Conservation (phyloP, 371 early-diverging fungal species). For the Apophysomyces sp. region DNA sequence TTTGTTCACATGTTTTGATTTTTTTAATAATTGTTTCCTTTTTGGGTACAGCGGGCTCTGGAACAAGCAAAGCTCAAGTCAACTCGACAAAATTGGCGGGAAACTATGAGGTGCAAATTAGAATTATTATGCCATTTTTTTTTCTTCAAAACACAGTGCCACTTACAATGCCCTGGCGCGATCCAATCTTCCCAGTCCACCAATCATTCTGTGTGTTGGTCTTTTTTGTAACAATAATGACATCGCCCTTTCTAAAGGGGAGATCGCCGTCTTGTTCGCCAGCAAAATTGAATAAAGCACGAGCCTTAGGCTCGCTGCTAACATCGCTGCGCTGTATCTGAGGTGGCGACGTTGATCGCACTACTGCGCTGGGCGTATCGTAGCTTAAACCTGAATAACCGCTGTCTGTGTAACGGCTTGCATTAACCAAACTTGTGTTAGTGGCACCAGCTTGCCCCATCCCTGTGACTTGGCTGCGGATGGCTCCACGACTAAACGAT, state of each 20-base stretch:
- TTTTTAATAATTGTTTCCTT: too few relatives aligned
- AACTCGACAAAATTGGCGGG: constrained; percentile 75
- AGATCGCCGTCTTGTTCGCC: constrained; percentile 79
- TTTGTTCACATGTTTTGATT: too few relatives aligned
- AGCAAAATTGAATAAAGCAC: constrained; percentile 75
- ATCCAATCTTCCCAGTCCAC: constrained; percentile 78
- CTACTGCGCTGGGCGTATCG: constrained; percentile 6
- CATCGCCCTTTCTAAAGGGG: constrained; percentile 75
- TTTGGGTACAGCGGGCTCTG: neutral
- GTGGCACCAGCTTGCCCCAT: neutral
- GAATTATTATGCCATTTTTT: neutral
- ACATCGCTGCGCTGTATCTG: neutral
- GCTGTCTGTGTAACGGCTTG: neutral
- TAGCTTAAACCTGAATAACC: neutral
- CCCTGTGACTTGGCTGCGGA: constrained; percentile 22
- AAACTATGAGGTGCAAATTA: constrained; percentile 39
- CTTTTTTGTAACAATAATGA: constrained; percentile 66
- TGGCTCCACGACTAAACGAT: constrained; percentile 29
- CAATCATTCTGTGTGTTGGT: constrained; percentile 75
- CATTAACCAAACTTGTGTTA: neutral
- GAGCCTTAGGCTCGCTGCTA: constrained; percentile 41
- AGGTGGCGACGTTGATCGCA: neutral
- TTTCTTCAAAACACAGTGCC: neutral
- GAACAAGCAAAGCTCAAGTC: neutral
- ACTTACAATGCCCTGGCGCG: constrained; percentile 64